phyloP scores from a whole-genome alignment of 2,329 filamentous ascomycete genomes.

The Penicillium janthinellum region DNA sequence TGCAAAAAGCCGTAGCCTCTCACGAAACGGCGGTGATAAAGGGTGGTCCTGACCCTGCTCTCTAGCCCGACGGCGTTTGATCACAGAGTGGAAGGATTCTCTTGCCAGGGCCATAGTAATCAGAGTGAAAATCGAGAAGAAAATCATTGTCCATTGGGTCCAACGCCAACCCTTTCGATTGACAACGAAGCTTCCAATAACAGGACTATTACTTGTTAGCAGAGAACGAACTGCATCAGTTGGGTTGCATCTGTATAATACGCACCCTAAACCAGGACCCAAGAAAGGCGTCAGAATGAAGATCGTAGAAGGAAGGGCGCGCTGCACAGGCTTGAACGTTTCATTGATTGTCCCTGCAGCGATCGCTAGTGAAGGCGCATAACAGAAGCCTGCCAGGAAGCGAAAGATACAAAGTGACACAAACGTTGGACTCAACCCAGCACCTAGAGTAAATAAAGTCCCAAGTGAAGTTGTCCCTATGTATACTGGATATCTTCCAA shows the following conservation, averaged over 20 bases:
- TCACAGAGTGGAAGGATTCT: constrained; percentile 23
- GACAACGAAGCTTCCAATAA: constrained; percentile 26
- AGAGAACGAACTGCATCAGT: too few species aligned
- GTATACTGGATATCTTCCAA: constrained; percentile 28
- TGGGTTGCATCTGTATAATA: neutral
- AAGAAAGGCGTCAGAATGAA: constrained; percentile 28
- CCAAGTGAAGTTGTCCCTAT: constrained; percentile 16
- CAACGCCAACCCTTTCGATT: constrained; percentile 25
- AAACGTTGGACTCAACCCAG: constrained; percentile 16
- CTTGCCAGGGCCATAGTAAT: constrained; percentile 9
- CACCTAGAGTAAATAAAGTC: constrained; percentile 20
- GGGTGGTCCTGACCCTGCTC: neutral
- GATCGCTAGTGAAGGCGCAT: constrained; percentile 18
- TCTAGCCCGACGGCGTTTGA: constrained; percentile 19
- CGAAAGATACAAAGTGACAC: constrained; percentile 16
- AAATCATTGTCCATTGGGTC: constrained; percentile 24
- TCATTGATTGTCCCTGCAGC: constrained; percentile 25
- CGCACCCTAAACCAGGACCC: constrained; percentile 26
- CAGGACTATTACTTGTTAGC: constrained; percentile 14
- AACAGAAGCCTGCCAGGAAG: constrained; percentile 23
- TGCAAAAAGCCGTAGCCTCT: constrained; percentile 13
- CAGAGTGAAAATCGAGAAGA: constrained; percentile 17
- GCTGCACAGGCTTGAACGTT: constrained; percentile 19
- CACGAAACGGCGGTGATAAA: constrained; percentile 1
- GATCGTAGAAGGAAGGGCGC: constrained; percentile 21